Base-by-base conservation (phyloP, 1,284 basidiomycete genomes). In the Tremellales sp. region DNA sequence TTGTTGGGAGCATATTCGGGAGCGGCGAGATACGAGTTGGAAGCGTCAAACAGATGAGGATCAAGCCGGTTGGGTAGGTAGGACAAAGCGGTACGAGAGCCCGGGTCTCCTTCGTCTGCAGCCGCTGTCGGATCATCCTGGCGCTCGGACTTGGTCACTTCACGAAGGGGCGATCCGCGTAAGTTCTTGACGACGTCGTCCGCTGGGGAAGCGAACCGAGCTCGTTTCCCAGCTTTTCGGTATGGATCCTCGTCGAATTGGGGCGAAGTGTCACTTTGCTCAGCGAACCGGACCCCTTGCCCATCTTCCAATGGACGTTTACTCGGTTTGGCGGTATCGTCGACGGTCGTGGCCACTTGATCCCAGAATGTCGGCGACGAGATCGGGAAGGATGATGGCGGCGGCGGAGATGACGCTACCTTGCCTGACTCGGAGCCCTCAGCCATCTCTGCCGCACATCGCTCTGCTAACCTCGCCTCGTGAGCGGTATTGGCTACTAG, bases 1-100 rank as follows among this genome's bases (percentile, higher is more conserved):
- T 78, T 79, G 31, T 86, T 82, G 1, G 86, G 81, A 0, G 84
- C 86, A 68, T 94, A 96, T n/a, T 77, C 75, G 21, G 68, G 58
- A 19, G 61, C 55, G 13, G 60, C 56, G 24, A 68, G 60, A 51
- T 73, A 73, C 8, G 57, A 43, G 42, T 71, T 65, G 2, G 58
- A 50, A 43, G 57, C 37, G 40, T 61, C 48, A 23, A 51, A 49
- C 35, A 51, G 52, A 10, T 56, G 29, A 2, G 51, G 52, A 42
- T 54, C 64, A 4, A 36, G 19, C 4, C 62, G 56, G 39, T 61
- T 64, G 21, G 65, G 64, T 6, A 68, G 52, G 52, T 64, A 68
- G 2, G 62, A 58, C 12, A 64, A 46, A 13, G 51, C 52, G 10
- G 62, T 64, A 15, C 36, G 36, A 19, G 11, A 11, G 10, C 8